Base-by-base conservation (phyloP, 495 filamentous ascomycete species). In the Daldinia concentrica region DNA sequence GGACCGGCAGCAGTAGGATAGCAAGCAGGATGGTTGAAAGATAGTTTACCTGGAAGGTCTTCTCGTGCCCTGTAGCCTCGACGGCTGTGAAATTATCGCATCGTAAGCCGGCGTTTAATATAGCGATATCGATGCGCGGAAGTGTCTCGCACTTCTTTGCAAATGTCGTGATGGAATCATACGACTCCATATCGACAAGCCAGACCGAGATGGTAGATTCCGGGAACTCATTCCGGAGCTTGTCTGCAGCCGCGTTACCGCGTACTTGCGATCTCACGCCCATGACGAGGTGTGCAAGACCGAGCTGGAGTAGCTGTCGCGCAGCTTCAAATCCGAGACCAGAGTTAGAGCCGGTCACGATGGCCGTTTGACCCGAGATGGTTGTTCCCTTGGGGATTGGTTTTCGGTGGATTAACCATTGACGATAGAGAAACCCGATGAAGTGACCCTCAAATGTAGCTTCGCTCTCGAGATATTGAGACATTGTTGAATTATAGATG, bases 321-420 rank as follows among this genome's bases (percentile, higher is more conserved):
- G 83, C 79, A 17, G 83, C 79, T 72, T 87, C 85, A 6, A 84
- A 74, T 6, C 87, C 87, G 1, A 90, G 79, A 5, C 87, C 87
- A n/a, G 79, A 78, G 74, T 88, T 89, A 54, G 81, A 69, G 7
- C 87, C 87, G 3, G 85, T 88, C 26, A 90, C 73, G 45, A 89
- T 82, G 17, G 83, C 79, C 0, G 79, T 83, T 66, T 86, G 79
- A 36, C 76, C 80, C 1, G 77, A 70, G 15, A 78, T 64, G 58
- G 41, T 57, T 15, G 72, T 77, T 3, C 72, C 64, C 56, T 61
- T 43, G 4, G 74, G 66, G 0, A 68, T 24, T 7, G 72, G 74
- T 36, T 75, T 74, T 8, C 73, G 72, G 39, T 52, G 29, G 8
- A 68, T 30, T 1, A 76, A 6, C 68, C 68, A 77, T 68, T 77